Base-by-base conservation (phyloP, 129 eudicot species). In the Pulicaria dysenterica region DNA sequence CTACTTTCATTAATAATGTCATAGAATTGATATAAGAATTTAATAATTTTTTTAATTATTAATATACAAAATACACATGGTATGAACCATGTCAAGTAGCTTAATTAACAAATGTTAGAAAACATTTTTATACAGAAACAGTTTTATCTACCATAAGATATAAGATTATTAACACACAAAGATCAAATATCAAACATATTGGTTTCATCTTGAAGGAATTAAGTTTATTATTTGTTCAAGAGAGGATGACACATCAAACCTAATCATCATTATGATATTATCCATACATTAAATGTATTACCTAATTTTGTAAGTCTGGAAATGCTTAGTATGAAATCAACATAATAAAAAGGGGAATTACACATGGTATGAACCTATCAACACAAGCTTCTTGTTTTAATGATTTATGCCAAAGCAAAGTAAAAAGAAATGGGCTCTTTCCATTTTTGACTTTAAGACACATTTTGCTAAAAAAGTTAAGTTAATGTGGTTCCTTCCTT, bases 381-480 rank as follows among this genome's bases (percentile, higher is more conserved):
- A 34, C 4, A 47, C n/a, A n/a, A n/a, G n/a, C n/a, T n/a, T n/a
- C n/a, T n/a, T n/a, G n/a, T n/a, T n/a, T n/a, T n/a, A n/a, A n/a
- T n/a, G n/a, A n/a, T n/a, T n/a, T 37, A 70, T 36, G 17, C 67
- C 31, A 58, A 45, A 40, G 54, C 45, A 68, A 50, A 68, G 48
- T 68, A 50, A 50, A 67, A 68, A 60, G 40, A 53, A 64, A 69
- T 69, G 64, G 51, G 63, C 40, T 40, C 42, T 54, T 54, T 39
- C 64, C 51, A 69, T 69, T 54, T 69, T 53, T 69, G 41, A 55
- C 61, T 68, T 68, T 50, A 68, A 16, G 44, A 68, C 60, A 69
- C 50, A 39, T 53, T 17, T 8, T 8, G 64, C 40, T 11, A 41
- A 55, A 41, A 70, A 69, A 69, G 62, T 36, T 17, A 51, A 37